Percentiles rank a stretch among this genome's conserved stretches.
Evolutionary conservation across 805 yeast genomes (phyloP).

Genomic region (Saccharomycopsis fibuligera): DNA sequence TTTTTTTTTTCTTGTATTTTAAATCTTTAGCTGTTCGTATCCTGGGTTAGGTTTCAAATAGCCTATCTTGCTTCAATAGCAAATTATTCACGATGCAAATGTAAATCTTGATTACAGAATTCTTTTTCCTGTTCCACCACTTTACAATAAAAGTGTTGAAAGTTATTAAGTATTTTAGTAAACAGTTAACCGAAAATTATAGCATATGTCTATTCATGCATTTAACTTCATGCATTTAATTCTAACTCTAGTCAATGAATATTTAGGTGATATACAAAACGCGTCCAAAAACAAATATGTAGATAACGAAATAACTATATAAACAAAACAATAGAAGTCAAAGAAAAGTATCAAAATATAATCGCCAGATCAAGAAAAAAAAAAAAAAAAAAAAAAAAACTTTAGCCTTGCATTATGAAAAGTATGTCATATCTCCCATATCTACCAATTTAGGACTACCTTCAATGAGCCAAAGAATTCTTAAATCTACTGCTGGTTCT

Average conservation of each 20-base stretch:
- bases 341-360: neutral
- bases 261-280: neutral
- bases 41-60: neutral
- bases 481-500: constrained; percentile 60
- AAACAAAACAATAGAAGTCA: neutral
- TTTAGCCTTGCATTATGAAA: too few relatives aligned
- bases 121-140: too few relatives aligned
- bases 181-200: neutral
- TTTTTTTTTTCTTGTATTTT: neutral
- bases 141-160: too few relatives aligned
- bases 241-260: neutral
- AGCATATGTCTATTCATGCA: neutral
- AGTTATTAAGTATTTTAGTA: too few relatives aligned
- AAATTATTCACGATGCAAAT: too few relatives aligned
- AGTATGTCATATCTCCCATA: too few relatives aligned
- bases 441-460: too few relatives aligned
- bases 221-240: neutral
- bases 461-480: constrained; percentile 26
- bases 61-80: neutral
- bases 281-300: neutral
- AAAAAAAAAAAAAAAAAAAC: too few relatives aligned
- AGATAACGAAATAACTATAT: too few relatives aligned
- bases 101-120: too few relatives aligned
- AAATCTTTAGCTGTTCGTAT: neutral
- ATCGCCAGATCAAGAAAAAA: too few relatives aligned